Percentiles rank a stretch among this genome's conserved stretches.
Conservation (phyloP, 148 eudicot genomes). For the Pouteria glomerata region DNA sequence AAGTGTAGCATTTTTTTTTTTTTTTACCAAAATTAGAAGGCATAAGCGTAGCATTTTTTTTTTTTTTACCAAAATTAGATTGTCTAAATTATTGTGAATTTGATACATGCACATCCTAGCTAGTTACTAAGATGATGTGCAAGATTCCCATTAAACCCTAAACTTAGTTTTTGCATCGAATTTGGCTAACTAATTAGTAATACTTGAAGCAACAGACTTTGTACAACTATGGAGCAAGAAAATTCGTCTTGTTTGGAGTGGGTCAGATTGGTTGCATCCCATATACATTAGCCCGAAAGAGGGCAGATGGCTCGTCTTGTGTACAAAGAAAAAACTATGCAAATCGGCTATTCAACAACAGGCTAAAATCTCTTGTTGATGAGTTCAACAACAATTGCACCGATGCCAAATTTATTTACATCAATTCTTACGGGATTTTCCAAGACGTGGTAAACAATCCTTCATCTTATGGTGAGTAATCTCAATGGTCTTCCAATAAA, state of each 20-base stretch:
- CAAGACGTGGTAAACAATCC: conserved; percentile 35
- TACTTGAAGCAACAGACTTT: conserved; percentile 26
- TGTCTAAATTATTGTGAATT: too few relatives aligned
- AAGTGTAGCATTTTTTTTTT: too few relatives aligned
- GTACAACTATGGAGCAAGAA: conserved; percentile 51
- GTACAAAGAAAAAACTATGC: conserved; percentile 34
- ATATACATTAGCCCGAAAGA: background rate
- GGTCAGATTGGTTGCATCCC: conserved; percentile 71
- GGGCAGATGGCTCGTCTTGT: conserved; percentile 51
- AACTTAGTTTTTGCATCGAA: too few relatives aligned
- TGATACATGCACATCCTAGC: too few relatives aligned
- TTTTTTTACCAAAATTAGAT: too few relatives aligned
- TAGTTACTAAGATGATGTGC: too few relatives aligned
- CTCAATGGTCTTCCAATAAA: too few relatives aligned
- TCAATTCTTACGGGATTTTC: conserved; percentile 45
- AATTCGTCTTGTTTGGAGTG: conserved; percentile 35
- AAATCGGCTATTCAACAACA: conserved; percentile 31
- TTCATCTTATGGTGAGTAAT: conserved; percentile 8
- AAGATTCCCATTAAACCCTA: too few relatives aligned
- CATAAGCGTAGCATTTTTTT: too few relatives aligned
- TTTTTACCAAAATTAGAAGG: too few relatives aligned
- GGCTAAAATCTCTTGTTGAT: conserved; percentile 35
- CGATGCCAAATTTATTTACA: conserved; percentile 36
- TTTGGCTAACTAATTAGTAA: background rate
- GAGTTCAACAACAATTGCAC: conserved; percentile 23